A percentile compares a stretch with the other conserved stretches of the same genome.
These are phyloP conservation scores for Trichophyton mentagrophytes DNA, from an alignment of 2,329 filamentous ascomycete genomes.

Conservation along the genomic window DNA sequence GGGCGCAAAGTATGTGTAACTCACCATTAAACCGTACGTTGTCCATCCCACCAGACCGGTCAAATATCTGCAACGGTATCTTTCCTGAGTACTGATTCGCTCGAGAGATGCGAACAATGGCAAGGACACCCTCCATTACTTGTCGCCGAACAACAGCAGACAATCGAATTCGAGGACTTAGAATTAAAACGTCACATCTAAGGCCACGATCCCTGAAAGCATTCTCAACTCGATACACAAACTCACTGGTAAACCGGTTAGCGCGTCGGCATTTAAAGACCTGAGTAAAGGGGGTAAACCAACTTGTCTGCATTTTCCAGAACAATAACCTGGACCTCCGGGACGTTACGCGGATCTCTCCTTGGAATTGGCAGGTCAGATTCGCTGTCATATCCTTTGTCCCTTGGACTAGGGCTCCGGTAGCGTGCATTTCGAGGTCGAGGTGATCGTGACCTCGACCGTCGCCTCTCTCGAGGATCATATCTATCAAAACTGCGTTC, in stretches of 20 bases:
- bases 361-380: slow-evolving; percentile 58
- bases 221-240: slow-evolving; percentile 69
- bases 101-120: slow-evolving; percentile 63
- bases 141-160: slow-evolving; percentile 71
- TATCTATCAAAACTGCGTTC: slow-evolving; percentile 38
- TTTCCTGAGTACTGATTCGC: slow-evolving; percentile 57
- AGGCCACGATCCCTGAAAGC: slow-evolving; percentile 60
- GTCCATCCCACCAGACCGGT: slow-evolving; percentile 58
- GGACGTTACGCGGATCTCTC: slow-evolving; percentile 60
- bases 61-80: slow-evolving; percentile 74
- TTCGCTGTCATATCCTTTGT: slow-evolving; percentile 42
- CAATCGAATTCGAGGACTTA: slow-evolving; percentile 64
- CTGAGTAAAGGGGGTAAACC: slow-evolving; percentile 15
- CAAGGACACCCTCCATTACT: slow-evolving; percentile 77
- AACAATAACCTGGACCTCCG: slow-evolving; percentile 79
- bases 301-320: slow-evolving; percentile 58
- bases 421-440: slow-evolving; percentile 49
- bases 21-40: slow-evolving; percentile 65
- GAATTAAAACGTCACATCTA: slow-evolving; percentile 63
- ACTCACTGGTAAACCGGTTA: slow-evolving; percentile 42
- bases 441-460: slow-evolving; percentile 52
- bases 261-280: not conserved
- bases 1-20: slow-evolving; percentile 12
- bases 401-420: slow-evolving; percentile 55
- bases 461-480: slow-evolving; percentile 36